These are phyloP conservation scores for Chalciporus piperatus DNA, from an alignment of 768 basidiomycete genomes.

Conservation along the genomic window DNA sequence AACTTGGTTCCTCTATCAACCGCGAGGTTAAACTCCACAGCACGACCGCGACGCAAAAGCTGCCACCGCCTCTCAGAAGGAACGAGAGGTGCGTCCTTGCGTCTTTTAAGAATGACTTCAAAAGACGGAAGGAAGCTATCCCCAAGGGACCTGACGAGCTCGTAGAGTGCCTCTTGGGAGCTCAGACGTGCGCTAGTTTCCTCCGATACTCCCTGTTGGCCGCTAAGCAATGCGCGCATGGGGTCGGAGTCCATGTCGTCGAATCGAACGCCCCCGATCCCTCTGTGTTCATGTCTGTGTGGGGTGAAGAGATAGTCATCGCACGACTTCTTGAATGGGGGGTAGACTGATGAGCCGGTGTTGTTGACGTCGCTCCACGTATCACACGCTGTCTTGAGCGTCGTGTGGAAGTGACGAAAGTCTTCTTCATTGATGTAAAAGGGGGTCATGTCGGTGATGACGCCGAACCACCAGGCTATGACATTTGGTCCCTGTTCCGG, in stretches of 20 bases:
- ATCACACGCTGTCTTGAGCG: conserved; percentile 44
- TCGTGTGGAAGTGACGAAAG: conserved; percentile 44
- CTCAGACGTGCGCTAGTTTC: conserved; percentile 11
- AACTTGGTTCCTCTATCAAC: conserved; percentile 70
- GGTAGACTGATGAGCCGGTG: conserved; percentile 33
- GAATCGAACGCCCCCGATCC: conserved; percentile 57
- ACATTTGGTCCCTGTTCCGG: conserved; percentile 7
- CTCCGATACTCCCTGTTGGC: not conserved
- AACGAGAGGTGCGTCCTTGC: conserved; percentile 30
- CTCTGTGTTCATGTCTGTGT: conserved; percentile 50
- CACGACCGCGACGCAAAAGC: conserved; percentile 47
- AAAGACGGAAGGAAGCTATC: conserved; percentile 48
- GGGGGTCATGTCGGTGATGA: conserved; percentile 45
- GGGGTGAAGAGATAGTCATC: conserved; percentile 55
- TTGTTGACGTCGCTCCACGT: conserved; percentile 29
- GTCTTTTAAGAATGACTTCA: conserved; percentile 40
- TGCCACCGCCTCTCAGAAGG: conserved; percentile 45
- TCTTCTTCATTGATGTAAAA: conserved; percentile 48
- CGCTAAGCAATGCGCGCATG: conserved; percentile 24
- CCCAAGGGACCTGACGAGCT: conserved; percentile 40
- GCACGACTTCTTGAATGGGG: conserved; percentile 49
- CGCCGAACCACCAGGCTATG: conserved; percentile 28
- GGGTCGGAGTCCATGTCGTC: conserved; percentile 44
- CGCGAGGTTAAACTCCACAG: conserved; percentile 65
- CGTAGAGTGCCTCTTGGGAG: conserved; percentile 40